Conservation (phyloP, 75 land plant genomes). For the Cupressus sempervirens region DNA sequence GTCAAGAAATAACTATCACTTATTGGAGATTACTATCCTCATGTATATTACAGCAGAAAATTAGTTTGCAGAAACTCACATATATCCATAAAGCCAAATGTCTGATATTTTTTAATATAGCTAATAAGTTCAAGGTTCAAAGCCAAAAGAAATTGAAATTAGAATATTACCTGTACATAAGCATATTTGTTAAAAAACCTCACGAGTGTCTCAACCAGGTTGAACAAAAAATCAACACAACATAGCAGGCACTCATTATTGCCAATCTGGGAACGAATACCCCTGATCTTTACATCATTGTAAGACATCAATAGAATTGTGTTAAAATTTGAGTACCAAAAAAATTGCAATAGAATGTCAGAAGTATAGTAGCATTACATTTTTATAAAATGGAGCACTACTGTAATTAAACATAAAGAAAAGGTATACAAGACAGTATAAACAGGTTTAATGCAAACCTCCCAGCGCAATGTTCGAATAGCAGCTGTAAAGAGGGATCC, state of each 20-base stretch:
- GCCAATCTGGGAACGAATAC: conserved; percentile 83
- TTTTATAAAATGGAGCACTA: neutral
- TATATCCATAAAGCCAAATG: neutral
- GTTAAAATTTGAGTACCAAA: neutral
- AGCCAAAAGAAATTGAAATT: neutral
- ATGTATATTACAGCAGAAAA: neutral
- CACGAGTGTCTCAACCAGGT: conserved; percentile 81
- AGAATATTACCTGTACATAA: conserved; percentile 67
- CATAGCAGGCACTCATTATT: conserved; percentile 84
- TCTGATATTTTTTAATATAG: neutral
- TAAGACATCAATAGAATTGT: neutral
- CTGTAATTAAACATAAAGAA: neutral
- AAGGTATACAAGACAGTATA: neutral
- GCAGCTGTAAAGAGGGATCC: conserved; percentile 93
- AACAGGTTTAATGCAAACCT: conserved; percentile 36
- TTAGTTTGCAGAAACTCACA: neutral
- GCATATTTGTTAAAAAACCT: conserved; percentile 95
- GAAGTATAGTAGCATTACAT: neutral
- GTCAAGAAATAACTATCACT: neutral
- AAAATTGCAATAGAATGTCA: neutral
- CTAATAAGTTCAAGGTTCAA: neutral
- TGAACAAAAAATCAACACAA: conserved; percentile 82
- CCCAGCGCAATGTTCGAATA: conserved; percentile 84
- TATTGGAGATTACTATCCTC: neutral
- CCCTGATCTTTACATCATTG: conserved; percentile 58